Base-by-base conservation (phyloP, 1,139 yeast genomes). In the Suhomyces coccinellae region DNA sequence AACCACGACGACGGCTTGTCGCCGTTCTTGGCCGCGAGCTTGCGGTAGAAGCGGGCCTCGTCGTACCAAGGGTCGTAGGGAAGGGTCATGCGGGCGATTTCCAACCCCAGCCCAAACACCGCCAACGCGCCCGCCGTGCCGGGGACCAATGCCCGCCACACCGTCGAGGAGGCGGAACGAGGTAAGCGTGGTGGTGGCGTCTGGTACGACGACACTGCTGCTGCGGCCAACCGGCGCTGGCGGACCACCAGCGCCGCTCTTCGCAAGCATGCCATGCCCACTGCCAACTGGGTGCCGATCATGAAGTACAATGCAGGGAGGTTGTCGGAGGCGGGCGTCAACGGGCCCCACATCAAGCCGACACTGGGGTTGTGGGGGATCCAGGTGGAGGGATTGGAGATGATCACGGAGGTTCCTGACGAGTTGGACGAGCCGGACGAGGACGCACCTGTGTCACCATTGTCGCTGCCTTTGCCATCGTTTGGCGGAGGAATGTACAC, bases 21-120 rank as follows among this genome's bases (percentile, higher is more conserved):
- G 4, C 82, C 82, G 39, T 63, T 62, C 36, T 66, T 63, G 13
- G 58, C 49, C 2, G 82, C 80, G 36, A 71, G 58, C 4, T 69
- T 68, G 40, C 84, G 69, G 43, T 79, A 79, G 35, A 62, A 59
- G 43, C 59, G 66, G 2, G 85, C 83, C 55, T 82, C 87, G 38
- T 80, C 85, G 40, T 59, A 69, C 86, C 87, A 82, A 2, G 87
- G 87, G 54, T 83, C 87, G 56, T 77, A 76, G 3, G 83, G 77
- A 7, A 80, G 53, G 5, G 66, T 53, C 40, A 81, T 55, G 43
- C 87, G 62, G 27, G 77, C 66, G 6, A 71, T 52, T 53, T 82
- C 88, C 27, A 82, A 58, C 8, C 79, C 80, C 20, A 74, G 56
- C 22, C 68, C 66, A 48, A 66, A 65, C 3, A 69, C 52, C 24